phyloP scores from a whole-genome alignment of 2,329 filamentous ascomycete genomes.

The Clonostachys rosea region DNA sequence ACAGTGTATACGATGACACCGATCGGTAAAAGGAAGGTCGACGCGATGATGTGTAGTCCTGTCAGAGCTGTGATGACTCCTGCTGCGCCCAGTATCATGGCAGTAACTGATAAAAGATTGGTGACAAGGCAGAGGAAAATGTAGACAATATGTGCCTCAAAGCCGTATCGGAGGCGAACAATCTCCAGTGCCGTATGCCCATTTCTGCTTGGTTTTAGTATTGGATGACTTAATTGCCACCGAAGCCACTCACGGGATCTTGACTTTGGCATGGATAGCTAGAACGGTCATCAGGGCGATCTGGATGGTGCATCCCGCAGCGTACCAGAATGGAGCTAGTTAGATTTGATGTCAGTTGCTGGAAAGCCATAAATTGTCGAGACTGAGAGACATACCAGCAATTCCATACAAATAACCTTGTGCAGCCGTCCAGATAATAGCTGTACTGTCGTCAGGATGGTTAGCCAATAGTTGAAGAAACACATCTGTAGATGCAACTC shows the following conservation, averaged over 20 bases:
- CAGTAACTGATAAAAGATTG: constrained; percentile 82
- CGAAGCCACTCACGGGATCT: no score
- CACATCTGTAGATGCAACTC: constrained; percentile 52
- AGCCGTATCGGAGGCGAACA: constrained; percentile 75
- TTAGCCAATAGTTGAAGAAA: no score
- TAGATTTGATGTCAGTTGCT: constrained; percentile 27
- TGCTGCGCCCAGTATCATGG: constrained; percentile 77
- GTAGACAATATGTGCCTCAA: constrained; percentile 68
- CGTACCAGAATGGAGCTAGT: constrained; percentile 45
- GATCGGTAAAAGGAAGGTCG: constrained; percentile 77
- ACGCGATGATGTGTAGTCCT: constrained; percentile 60
- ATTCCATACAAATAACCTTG: no score
- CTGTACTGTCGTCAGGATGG: no score
- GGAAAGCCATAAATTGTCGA: constrained; percentile 69
- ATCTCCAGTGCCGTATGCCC: constrained; percentile 84
- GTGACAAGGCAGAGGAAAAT: constrained; percentile 80
- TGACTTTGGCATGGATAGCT: constrained; percentile 41
- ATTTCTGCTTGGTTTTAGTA: constrained; percentile 67
- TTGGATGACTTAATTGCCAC: no score
- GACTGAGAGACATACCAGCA: constrained; percentile 47
- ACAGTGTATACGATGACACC: constrained; percentile 79
- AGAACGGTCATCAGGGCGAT: constrained; percentile 87
- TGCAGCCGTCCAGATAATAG: no score
- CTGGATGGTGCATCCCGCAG: constrained; percentile 73
- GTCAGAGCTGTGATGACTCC: constrained; percentile 48